Evolutionary conservation across 169 alveolate genomes (phyloP).

Genomic region (Eimeria praecox): DNA sequence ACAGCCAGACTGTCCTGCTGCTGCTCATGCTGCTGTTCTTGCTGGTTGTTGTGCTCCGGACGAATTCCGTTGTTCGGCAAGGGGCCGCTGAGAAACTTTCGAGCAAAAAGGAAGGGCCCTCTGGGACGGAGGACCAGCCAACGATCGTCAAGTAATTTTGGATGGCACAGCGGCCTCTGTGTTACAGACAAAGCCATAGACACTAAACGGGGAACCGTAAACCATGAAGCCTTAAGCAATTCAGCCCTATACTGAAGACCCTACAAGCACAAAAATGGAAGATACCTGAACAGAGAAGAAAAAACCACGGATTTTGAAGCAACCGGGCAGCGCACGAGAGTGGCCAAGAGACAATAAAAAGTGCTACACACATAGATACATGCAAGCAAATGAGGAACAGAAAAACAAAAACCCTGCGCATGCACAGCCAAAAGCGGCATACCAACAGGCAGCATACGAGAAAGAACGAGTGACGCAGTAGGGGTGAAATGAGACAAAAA

Average conservation of each 20-base stretch:
- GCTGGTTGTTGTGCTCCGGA: background rate
- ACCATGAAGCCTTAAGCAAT: background rate
- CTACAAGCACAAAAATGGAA: background rate
- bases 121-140: conserved; percentile 45
- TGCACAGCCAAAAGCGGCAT: background rate
- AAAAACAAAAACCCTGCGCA: background rate
- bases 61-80: background rate
- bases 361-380: background rate
- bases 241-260: background rate
- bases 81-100: conserved; percentile 32
- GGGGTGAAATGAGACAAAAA: background rate
- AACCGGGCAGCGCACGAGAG: background rate
- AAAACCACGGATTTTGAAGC: background rate
- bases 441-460: background rate
- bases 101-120: conserved; percentile 4
- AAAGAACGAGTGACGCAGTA: background rate
- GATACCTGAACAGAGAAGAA: background rate
- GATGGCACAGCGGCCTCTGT: conserved; percentile 51
- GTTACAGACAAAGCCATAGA: background rate
- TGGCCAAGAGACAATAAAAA: background rate
- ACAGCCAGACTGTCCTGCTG: conserved; percentile 1
- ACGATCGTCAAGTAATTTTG: background rate
- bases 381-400: background rate
- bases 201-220: background rate
- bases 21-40: conserved; percentile 38